phyloP scores from a whole-genome alignment of 2,329 filamentous ascomycete species.

The Gliomastix tumulicola region DNA sequence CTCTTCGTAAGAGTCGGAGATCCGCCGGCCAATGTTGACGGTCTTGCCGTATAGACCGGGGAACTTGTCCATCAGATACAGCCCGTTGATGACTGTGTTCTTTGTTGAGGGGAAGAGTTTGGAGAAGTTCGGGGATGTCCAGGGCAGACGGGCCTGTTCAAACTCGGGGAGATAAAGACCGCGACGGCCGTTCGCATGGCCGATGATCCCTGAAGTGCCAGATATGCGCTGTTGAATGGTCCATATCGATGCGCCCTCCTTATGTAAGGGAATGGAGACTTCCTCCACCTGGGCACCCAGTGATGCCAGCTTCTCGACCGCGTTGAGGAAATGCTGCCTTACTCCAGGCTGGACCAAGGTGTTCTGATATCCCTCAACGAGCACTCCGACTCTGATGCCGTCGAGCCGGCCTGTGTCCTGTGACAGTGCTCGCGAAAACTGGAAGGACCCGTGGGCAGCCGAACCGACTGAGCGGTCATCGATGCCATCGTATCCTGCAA shows the following conservation, averaged over 20 bases:
- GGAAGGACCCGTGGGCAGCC: conserved; percentile 16
- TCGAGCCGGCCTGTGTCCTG: background rate
- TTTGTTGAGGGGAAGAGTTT: conserved; percentile 45
- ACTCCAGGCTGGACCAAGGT: conserved; percentile 29
- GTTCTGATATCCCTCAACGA: conserved; percentile 36
- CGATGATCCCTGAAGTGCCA: conserved; percentile 31
- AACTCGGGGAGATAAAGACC: conserved; percentile 43
- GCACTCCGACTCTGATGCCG: conserved; percentile 30
- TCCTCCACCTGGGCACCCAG: conserved; percentile 43
- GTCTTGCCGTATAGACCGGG: conserved; percentile 39
- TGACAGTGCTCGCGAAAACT: conserved; percentile 2
- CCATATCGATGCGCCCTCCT: conserved; percentile 41
- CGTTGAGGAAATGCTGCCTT: conserved; percentile 28
- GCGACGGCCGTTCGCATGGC: conserved; percentile 35
- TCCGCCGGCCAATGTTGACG: conserved; percentile 36
- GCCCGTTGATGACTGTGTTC: conserved; percentile 45
- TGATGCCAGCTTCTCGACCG: conserved; percentile 28
- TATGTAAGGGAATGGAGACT: conserved; percentile 41
- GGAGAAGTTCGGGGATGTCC: conserved; percentile 39
- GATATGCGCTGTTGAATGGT: conserved; percentile 38
- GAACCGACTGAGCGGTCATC: conserved; percentile 34
- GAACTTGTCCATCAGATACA: conserved; percentile 35
- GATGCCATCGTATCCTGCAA: conserved; percentile 40
- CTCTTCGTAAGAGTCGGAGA: conserved; percentile 37
- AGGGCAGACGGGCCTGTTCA: conserved; percentile 37